phyloP scores from a whole-genome alignment of 306 rosid genomes.

The Cyamopsis tetragonoloba region DNA sequence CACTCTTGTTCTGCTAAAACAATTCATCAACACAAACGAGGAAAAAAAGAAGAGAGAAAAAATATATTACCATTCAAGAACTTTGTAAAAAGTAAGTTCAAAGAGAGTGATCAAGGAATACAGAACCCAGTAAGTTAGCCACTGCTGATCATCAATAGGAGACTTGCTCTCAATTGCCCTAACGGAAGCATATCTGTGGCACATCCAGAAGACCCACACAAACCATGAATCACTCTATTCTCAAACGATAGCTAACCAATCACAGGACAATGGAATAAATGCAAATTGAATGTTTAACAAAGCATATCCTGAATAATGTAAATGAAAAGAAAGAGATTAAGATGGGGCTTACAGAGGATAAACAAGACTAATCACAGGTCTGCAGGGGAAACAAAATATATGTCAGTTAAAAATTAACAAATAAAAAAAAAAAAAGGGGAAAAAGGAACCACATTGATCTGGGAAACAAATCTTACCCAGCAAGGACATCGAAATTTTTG shows the following conservation, averaged over 20 bases:
- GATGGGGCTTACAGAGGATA: constrained; percentile 83
- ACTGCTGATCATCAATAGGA: constrained; percentile 83
- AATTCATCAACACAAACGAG: not conserved
- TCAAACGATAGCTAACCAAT: not conserved
- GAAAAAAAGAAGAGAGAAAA: not conserved
- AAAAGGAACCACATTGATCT: constrained; percentile 11
- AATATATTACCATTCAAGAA: constrained; percentile 70
- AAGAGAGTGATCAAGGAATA: constrained; percentile 86
- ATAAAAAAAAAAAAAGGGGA: no score
- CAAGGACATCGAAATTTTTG: constrained; percentile 82
- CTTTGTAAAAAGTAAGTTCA: constrained; percentile 85
- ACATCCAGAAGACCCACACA: constrained; percentile 18
- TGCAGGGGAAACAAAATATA: constrained; percentile 36
- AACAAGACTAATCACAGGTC: constrained; percentile 92
- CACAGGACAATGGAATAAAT: not conserved
- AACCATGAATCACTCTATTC: constrained; percentile 13
- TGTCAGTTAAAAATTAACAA: not conserved
- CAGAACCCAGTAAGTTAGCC: constrained; percentile 98
- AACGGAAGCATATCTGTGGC: constrained; percentile 75
- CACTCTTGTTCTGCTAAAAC: not conserved
- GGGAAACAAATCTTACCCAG: constrained; percentile 52
- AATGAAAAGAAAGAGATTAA: not conserved
- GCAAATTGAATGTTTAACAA: not conserved
- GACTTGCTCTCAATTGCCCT: constrained; percentile 91
- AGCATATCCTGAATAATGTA: not conserved